These are phyloP conservation scores for Talaromyces proteolyticus DNA, from an alignment of 495 filamentous ascomycete species.

Conservation along the genomic window DNA sequence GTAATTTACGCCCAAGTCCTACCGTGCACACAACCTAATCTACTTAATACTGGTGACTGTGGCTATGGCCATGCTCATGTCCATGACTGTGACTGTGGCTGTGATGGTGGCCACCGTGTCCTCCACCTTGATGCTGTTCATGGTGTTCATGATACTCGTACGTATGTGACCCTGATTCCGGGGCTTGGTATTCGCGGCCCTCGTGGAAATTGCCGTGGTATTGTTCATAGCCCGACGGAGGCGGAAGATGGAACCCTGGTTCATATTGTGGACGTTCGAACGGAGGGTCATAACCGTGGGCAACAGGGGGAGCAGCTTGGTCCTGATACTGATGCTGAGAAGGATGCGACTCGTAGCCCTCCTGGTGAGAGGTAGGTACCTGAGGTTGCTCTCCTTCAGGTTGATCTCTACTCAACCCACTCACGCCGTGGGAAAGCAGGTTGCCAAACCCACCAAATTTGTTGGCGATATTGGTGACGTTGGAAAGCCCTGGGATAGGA, in stretches of 20 bases:
- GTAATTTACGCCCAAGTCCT: too few species aligned
- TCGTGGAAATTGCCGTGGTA: not conserved
- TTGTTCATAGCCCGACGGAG: constrained; percentile 4
- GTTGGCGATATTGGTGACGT: constrained; percentile 29
- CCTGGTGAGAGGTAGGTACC: not conserved
- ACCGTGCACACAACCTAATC: too few species aligned
- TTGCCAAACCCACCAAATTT: constrained; percentile 36
- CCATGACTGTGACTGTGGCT: not conserved
- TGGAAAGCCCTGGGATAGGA: constrained; percentile 37
- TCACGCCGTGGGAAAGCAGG: constrained; percentile 27
- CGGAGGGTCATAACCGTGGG: not conserved
- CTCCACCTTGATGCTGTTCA: not conserved
- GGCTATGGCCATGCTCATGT: constrained; percentile 4
- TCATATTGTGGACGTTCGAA: not conserved
- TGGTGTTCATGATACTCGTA: not conserved
- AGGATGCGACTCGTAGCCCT: constrained; percentile 1
- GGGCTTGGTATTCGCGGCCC: not conserved
- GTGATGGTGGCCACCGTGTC: not conserved
- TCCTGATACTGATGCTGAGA: not conserved
- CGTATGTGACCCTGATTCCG: not conserved
- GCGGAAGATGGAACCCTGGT: not conserved
- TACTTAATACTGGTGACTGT: too few species aligned
- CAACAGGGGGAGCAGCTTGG: not conserved
- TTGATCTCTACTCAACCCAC: constrained; percentile 19
- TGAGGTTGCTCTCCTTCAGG: constrained; percentile 7